phyloP scores from a whole-genome alignment of 345 rosid genomes.

The Linum lewisii region DNA sequence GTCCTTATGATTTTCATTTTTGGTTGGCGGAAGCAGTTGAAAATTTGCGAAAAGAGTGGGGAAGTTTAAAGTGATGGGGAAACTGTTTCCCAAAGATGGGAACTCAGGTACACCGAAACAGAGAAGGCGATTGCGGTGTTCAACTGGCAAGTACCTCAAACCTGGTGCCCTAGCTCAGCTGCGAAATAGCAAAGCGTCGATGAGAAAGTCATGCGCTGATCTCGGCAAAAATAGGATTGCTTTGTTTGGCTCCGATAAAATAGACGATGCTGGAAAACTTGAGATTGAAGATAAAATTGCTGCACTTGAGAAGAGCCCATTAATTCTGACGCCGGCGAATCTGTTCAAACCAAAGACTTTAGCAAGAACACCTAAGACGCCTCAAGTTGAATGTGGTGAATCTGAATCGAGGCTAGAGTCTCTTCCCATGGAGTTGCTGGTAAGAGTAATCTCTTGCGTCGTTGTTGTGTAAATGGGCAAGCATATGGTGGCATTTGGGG shows the following conservation, averaged over 20 bases:
- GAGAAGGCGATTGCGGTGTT: conserved; percentile 44
- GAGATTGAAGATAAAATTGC: conserved; percentile 17
- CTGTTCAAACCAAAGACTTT: conserved; percentile 32
- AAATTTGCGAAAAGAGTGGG: conserved; percentile 2
- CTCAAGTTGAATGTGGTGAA: conserved; percentile 34
- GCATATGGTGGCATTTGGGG: neutral
- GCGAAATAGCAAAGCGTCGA: conserved; percentile 37
- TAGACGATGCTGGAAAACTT: conserved; percentile 15
- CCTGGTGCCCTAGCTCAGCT: conserved; percentile 84
- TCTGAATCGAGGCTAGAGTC: conserved; percentile 72
- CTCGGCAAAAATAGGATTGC: conserved; percentile 62
- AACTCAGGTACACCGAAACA: conserved; percentile 32
- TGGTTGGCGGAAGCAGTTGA: neutral
- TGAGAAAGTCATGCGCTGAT: conserved; percentile 59
- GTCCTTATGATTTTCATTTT: neutral
- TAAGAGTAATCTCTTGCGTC: conserved; percentile 16
- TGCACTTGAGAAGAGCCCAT: conserved; percentile 36
- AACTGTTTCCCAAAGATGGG: conserved; percentile 50
- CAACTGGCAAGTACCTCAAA: conserved; percentile 55
- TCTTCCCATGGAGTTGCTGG: conserved; percentile 89
- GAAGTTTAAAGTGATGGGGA: conserved; percentile 40
- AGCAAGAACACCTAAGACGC: conserved; percentile 71
- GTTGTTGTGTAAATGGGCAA: neutral
- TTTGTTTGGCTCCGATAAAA: conserved; percentile 34
- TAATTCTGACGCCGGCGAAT: conserved; percentile 49